Base-by-base conservation (phyloP, 495 filamentous ascomycete genomes). In the Penicillium cinerascens region DNA sequence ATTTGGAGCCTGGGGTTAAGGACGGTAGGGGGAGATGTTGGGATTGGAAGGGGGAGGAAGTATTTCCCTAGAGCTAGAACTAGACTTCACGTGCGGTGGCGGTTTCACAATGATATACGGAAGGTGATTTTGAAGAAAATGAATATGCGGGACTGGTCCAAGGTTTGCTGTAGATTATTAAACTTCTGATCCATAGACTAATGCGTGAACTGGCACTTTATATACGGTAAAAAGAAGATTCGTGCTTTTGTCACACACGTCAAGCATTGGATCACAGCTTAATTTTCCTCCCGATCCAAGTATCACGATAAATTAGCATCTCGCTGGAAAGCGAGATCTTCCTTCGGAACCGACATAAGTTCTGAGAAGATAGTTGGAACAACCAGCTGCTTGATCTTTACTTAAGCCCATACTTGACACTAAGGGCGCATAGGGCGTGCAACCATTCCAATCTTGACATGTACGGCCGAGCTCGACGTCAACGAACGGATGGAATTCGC, bases 21-120 rank as follows among this genome's bases (percentile, higher is more conserved):
- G 72, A 74, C 15, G 76, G 80, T 36, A 78, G 88, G 55, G 87
- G 88, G 3, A 69, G 72, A 56, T 88, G 80, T 63, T 92, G 86
- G 86, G 87, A 91, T 74, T 91, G 84, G 82, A 83, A 83, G 57
- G 87, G 86, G 3, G 71, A 83, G 50, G 87, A 89, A 63, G 73
- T 95, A 15, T 50, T 70, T 38, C 86, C 88, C 20, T 89, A 17
- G 10, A 18, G 8, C 6, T 17, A 18, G 13, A 18, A 5, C 6
- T n/a, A 23, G 22, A 2, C 22, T 23, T 6, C 22, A 6, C 3
- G 1, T n/a, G n/a, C 18, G n/a, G 10, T 8, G 6, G 3, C 6
- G 33, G 33, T 17, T 3, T 39, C 8, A 3, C 8, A 2, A 13
- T 33, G 11, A 33, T 33, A 11, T 15, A 11, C 11, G 9, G 10